Conservation (phyloP, 2,329 filamentous ascomycete species). For the Claviceps maximensis region DNA sequence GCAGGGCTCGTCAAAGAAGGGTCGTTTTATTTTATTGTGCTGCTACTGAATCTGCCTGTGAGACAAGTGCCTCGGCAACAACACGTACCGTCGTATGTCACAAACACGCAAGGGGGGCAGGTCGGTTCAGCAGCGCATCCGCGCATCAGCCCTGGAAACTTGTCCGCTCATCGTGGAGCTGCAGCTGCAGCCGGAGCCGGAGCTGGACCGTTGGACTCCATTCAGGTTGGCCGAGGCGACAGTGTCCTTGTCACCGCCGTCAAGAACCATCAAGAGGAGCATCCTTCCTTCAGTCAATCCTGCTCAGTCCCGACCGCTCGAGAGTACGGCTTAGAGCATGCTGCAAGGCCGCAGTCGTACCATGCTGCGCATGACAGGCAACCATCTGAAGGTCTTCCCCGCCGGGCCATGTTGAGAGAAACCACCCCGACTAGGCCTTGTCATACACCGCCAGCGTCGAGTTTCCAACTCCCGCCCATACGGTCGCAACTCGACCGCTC, state of each 20-base stretch:
- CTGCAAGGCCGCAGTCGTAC: neutral
- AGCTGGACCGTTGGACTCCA: conserved; percentile 29
- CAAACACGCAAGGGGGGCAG: conserved; percentile 27
- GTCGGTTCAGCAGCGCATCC: conserved; percentile 29
- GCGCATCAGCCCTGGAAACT: conserved; percentile 15
- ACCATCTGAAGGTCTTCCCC: neutral
- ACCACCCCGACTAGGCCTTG: neutral
- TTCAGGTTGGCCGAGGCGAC: conserved; percentile 28
- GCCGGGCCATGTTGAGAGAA: neutral
- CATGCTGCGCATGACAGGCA: neutral
- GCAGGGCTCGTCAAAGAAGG: conserved; percentile 46
- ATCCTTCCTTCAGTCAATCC: neutral
- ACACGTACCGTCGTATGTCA: conserved; percentile 28
- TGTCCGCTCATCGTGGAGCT: conserved; percentile 29
- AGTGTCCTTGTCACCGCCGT: neutral
- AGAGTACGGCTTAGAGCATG: neutral
- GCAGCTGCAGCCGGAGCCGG: conserved; percentile 15
- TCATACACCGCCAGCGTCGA: conserved; percentile 7
- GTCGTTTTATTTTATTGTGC: conserved; percentile 48
- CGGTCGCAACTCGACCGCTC: conserved; percentile 23
- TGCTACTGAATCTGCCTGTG: conserved; percentile 28
- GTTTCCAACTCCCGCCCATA: conserved; percentile 37
- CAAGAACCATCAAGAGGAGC: neutral
- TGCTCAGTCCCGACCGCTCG: neutral
- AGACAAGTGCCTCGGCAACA: conserved; percentile 24